Conservation (phyloP, 2,329 filamentous ascomycete genomes). For the Diaporthe citri region DNA sequence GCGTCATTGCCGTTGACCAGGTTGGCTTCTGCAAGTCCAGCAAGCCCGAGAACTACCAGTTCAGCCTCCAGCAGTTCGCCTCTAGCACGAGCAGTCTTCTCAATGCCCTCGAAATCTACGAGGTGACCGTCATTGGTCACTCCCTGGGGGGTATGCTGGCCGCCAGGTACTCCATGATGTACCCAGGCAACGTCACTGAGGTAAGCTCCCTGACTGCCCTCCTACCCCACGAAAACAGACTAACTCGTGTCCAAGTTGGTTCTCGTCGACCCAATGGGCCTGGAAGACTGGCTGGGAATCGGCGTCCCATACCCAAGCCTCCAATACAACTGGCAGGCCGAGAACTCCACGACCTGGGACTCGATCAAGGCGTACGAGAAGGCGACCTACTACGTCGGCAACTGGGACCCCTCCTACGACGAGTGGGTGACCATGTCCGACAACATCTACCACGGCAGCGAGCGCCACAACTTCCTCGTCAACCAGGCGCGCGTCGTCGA, state of each 20-base stretch:
- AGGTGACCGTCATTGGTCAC: slow-evolving; percentile 15
- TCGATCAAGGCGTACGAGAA: slow-evolving; percentile 20
- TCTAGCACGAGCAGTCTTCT: slow-evolving; percentile 32
- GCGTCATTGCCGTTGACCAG: slow-evolving; percentile 24
- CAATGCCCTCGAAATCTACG: slow-evolving; percentile 5
- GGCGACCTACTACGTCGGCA: slow-evolving; percentile 18
- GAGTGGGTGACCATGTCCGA: slow-evolving; percentile 20
- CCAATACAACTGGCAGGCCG: slow-evolving; percentile 12
- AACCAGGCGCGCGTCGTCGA: slow-evolving; percentile 29
- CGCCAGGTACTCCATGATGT: slow-evolving; percentile 24
- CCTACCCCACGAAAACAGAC: too few relatives aligned
- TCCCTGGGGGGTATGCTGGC: slow-evolving; percentile 30
- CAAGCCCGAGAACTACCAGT: slow-evolving; percentile 21
- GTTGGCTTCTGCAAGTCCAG: slow-evolving; percentile 29
- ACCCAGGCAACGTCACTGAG: slow-evolving; percentile 21
- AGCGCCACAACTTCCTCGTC: slow-evolving; percentile 13
- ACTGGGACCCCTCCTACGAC: slow-evolving; percentile 25
- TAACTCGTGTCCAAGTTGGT: background rate
- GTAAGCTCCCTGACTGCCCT: background rate
- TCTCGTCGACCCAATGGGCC: slow-evolving; percentile 23
- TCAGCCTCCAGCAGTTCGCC: slow-evolving; percentile 20
- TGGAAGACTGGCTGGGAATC: slow-evolving; percentile 15
- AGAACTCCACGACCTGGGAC: slow-evolving; percentile 13
- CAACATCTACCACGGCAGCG: slow-evolving; percentile 30
- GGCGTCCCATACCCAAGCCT: slow-evolving; percentile 20